phyloP scores from a whole-genome alignment of 202 grass and related monocot species.

The Panicum virgatum region DNA sequence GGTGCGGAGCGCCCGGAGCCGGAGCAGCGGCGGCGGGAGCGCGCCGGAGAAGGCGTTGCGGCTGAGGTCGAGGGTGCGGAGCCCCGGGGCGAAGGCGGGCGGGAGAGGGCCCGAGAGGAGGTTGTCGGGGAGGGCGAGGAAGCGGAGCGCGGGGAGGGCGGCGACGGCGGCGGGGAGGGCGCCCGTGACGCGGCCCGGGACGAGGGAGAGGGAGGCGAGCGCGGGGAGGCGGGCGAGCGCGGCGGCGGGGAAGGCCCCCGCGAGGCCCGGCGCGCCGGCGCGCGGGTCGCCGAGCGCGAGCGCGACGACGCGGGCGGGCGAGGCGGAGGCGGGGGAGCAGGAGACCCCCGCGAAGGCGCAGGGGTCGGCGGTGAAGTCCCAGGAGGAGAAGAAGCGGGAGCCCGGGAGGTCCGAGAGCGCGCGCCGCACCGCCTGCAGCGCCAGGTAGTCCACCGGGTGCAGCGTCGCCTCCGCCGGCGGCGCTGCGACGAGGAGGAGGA shows the following conservation, averaged over 20 bases:
- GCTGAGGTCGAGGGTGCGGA: constrained; percentile 79
- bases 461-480: constrained; percentile 41
- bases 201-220: constrained; percentile 76
- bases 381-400: constrained; percentile 70
- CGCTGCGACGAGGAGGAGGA: not conserved
- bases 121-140: constrained; percentile 78
- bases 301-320: constrained; percentile 46
- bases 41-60: constrained; percentile 58
- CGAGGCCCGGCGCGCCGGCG: constrained; percentile 58
- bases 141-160: constrained; percentile 56
- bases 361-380: constrained; percentile 93
- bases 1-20: constrained; percentile 48
- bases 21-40: constrained; percentile 50
- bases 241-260: constrained; percentile 42
- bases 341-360: constrained; percentile 66
- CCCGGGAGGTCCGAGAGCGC: constrained; percentile 64
- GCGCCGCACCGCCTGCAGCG: constrained; percentile 55
- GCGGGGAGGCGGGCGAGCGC: constrained; percentile 47
- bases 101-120: constrained; percentile 62
- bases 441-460: constrained; percentile 83
- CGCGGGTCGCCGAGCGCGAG: constrained; percentile 87
- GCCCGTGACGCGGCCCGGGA: constrained; percentile 68
- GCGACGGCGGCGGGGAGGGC: constrained; percentile 35
- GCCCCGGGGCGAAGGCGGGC: constrained; percentile 28
- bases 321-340: constrained; percentile 55